Percentiles rank a stretch among this genome's conserved stretches.
These are phyloP conservation scores for Zelopaecilomyces penicillatus DNA, from an alignment of 2,329 filamentous ascomycete genomes.

Conservation along the genomic window DNA sequence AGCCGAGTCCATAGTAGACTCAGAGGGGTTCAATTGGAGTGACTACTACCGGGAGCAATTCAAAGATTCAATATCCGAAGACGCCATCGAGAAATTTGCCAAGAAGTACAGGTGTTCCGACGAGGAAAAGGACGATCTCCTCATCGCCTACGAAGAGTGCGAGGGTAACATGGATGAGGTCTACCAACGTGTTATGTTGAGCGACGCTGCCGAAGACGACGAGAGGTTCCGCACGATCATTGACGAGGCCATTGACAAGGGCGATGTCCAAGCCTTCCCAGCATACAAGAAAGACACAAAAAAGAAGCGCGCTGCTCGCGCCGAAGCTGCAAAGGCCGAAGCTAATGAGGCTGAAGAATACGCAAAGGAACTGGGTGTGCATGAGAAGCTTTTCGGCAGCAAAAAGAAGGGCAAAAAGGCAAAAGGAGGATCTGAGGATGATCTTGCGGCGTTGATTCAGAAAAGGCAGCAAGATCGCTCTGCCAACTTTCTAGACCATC, in stretches of 20 bases:
- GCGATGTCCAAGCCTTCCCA: constrained; percentile 57
- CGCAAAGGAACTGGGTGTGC: constrained; percentile 65
- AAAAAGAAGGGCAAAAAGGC: constrained; percentile 38
- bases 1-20: constrained; percentile 68
- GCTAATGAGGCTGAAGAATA: constrained; percentile 65
- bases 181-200: constrained; percentile 81
- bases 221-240: constrained; percentile 75
- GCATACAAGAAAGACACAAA: constrained; percentile 69
- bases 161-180: constrained; percentile 70
- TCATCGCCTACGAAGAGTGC: constrained; percentile 64
- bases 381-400: constrained; percentile 57
- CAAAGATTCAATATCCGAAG: constrained; percentile 62
- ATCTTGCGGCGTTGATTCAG: constrained; percentile 66
- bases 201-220: constrained; percentile 75
- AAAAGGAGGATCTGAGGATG: constrained; percentile 38
- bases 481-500: constrained; percentile 57
- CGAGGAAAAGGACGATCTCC: constrained; percentile 72
- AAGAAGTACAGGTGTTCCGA: constrained; percentile 74
- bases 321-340: constrained; percentile 57
- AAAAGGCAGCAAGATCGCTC: constrained; percentile 57
- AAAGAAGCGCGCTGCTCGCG: constrained; percentile 49
- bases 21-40: constrained; percentile 80
- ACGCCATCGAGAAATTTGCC: constrained; percentile 69
- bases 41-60: constrained; percentile 85
- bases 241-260: constrained; percentile 64